Base-by-base conservation (phyloP, 1,284 basidiomycete species). In the Cryptococcus sp. region DNA sequence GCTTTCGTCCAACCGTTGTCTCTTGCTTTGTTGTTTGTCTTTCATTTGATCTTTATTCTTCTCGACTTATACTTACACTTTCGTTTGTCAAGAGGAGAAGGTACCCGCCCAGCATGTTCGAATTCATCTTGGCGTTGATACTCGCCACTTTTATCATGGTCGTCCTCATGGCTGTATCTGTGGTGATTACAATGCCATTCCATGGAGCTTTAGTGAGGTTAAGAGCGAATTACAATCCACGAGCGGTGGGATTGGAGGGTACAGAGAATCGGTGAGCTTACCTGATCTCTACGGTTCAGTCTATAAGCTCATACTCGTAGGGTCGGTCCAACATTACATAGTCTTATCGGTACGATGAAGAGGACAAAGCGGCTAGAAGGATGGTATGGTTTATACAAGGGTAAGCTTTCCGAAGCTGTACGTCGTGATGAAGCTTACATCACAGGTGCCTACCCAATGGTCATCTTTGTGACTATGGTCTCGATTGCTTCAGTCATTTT, bases 331-430 rank as follows among this genome's bases (percentile, higher is more conserved):
- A 74, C 72, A 4, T 65, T 79, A 14, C 68, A 65, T 10, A 71
- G 70, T 4, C 55, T 78, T 5, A 51, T 71, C 36, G 71, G 78
- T 13, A 93, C 92, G 83, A 71, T 90, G 62, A 71, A 67, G 57
- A 82, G 90, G 46, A 88, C 89, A 1, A 86, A 86, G 69, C 81
- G 80, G 54, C 81, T 93, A 13, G 91, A 94, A 84, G 88, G 90
- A 30, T 85, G 82, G 81, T 73, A 80, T 51, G 90, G 90, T 15
- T 73, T 93, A 43, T 92, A 88, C 81, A 94, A 92, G 75, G 90
- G 90, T 89, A 69, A 52, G 87, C 79, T 10, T 50, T 5, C 42
- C 36, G 10, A 33, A 5, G 43, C 37, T 31, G 1, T n/a, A n/a
- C 3, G 42, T 31, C 7, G 38, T 32, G 35, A 54, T 50, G 47